Conservation (phyloP, 1,139 yeast species). For the Taphrina pruni region DNA sequence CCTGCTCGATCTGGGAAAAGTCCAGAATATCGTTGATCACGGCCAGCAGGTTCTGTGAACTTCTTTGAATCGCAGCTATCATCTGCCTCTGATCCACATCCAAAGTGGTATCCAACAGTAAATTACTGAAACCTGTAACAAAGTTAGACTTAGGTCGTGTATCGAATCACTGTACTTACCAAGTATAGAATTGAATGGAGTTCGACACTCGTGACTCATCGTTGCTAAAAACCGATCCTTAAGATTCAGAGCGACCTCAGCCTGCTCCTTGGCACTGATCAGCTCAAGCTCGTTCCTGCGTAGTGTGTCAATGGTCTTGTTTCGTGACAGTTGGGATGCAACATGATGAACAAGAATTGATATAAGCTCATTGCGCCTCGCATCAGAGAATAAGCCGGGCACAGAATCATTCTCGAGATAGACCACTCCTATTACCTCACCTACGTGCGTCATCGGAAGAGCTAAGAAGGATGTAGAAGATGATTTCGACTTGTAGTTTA, state of each 20-base stretch:
- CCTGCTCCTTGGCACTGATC: constrained; percentile 62
- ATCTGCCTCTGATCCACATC: constrained; percentile 89
- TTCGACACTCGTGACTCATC: constrained; percentile 89
- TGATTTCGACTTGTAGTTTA: neutral
- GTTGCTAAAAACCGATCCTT: constrained; percentile 89
- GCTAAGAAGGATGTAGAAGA: neutral
- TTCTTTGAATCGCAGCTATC: constrained; percentile 83
- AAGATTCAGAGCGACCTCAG: constrained; percentile 85
- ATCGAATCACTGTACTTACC: constrained; percentile 50
- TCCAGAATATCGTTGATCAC: constrained; percentile 87
- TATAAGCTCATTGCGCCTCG: neutral
- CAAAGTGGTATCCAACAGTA: constrained; percentile 82
- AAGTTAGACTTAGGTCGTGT: neutral
- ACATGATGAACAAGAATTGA: constrained; percentile 9
- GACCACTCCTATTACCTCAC: constrained; percentile 4
- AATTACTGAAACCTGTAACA: constrained; percentile 72
- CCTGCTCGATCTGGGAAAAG: constrained; percentile 89
- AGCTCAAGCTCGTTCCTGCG: constrained; percentile 10
- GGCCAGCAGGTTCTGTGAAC: constrained; percentile 80
- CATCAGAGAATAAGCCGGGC: constrained; percentile 3
- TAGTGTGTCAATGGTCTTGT: constrained; percentile 2
- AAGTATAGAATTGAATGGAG: constrained; percentile 90
- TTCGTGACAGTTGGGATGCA: constrained; percentile 13
- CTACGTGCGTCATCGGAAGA: neutral
- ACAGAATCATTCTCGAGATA: constrained; percentile 15